These are phyloP conservation scores for Erigeron philadelphicus DNA, from an alignment of 140 eudicot species.

Conservation along the genomic window DNA sequence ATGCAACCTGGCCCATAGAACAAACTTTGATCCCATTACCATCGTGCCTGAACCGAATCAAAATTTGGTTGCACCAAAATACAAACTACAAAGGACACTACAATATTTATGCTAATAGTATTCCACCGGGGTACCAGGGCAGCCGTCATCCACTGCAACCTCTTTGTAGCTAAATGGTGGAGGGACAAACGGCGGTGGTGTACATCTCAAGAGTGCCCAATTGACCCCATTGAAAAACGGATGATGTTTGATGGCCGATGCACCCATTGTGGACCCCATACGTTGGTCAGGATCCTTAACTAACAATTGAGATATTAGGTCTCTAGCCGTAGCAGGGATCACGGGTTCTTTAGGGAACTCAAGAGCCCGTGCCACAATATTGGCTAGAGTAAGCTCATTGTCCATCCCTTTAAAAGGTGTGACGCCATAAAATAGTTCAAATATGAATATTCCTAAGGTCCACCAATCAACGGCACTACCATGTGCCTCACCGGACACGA, in stretches of 20 bases:
- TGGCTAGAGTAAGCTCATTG: constrained; percentile 72
- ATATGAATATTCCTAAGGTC: constrained; percentile 77
- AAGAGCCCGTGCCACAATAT: constrained; percentile 90
- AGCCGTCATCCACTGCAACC: constrained; percentile 47
- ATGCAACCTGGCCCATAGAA: constrained; percentile 23
- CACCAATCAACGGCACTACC: constrained; percentile 98
- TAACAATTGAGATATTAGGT: constrained; percentile 59
- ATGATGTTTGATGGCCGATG: constrained; percentile 74
- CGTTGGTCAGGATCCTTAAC: constrained; percentile 72
- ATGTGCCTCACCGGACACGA: constrained; percentile 87
- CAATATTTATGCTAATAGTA: constrained; percentile 42
- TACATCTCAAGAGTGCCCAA: constrained; percentile 88
- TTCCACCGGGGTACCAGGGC: constrained; percentile 63
- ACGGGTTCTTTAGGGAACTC: constrained; percentile 80
- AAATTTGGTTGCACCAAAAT: constrained; percentile 8
- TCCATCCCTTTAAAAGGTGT: constrained; percentile 83
- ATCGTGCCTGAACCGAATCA: constrained; percentile 7
- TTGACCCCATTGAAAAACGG: constrained; percentile 73
- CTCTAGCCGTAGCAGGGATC: constrained; percentile 55
- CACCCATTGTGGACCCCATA: constrained; percentile 83
- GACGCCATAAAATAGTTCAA: constrained; percentile 74
- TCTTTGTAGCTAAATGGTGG: constrained; percentile 52
- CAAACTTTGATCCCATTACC: constrained; percentile 22
- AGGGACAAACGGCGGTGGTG: constrained; percentile 70
- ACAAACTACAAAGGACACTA: constrained; percentile 17